Percentiles rank a stretch among this genome's conserved stretches.
Conservation (phyloP, 805 yeast species). For the Nakazawaea wyomingensis region DNA sequence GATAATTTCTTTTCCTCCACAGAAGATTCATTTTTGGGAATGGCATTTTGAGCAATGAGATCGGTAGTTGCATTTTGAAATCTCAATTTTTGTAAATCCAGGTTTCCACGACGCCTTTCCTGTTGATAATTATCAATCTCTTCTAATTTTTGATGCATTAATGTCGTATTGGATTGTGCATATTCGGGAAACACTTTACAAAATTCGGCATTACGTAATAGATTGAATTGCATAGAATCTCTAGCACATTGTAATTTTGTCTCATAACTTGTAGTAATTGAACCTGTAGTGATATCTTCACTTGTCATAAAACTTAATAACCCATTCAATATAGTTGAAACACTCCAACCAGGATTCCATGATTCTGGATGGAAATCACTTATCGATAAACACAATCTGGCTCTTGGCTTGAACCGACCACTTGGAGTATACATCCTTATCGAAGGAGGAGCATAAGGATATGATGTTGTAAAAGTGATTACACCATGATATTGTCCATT, state of each 20-base stretch:
- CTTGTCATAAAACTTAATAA: constrained; percentile 90
- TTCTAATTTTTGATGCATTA: neutral
- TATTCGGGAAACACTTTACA: constrained; percentile 65
- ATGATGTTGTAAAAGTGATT: constrained; percentile 75
- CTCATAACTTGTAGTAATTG: constrained; percentile 58
- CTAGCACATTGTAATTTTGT: constrained; percentile 54
- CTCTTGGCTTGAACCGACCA: constrained; percentile 79
- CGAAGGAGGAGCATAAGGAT: constrained; percentile 90
- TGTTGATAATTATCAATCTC: constrained; percentile 7
- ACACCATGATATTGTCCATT: constrained; percentile 89
- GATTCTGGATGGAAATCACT: constrained; percentile 91
- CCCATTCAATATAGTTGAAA: constrained; percentile 82
- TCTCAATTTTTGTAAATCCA: neutral
- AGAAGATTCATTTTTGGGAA: too few relatives aligned
- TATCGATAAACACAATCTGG: constrained; percentile 84
- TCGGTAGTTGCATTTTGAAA: too few relatives aligned
- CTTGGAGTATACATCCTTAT: constrained; percentile 87
- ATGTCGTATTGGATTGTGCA: constrained; percentile 35
- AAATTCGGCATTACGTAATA: constrained; percentile 51
- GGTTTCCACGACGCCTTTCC: constrained; percentile 1
- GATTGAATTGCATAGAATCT: constrained; percentile 57
- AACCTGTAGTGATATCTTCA: constrained; percentile 79
- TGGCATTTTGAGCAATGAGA: too few relatives aligned
- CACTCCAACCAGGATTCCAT: constrained; percentile 98
- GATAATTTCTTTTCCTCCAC: neutral